Percentiles rank a stretch among this genome's conserved stretches.
Conservation (phyloP, 2,329 filamentous ascomycete genomes). For the Harringtonia aguacate region DNA sequence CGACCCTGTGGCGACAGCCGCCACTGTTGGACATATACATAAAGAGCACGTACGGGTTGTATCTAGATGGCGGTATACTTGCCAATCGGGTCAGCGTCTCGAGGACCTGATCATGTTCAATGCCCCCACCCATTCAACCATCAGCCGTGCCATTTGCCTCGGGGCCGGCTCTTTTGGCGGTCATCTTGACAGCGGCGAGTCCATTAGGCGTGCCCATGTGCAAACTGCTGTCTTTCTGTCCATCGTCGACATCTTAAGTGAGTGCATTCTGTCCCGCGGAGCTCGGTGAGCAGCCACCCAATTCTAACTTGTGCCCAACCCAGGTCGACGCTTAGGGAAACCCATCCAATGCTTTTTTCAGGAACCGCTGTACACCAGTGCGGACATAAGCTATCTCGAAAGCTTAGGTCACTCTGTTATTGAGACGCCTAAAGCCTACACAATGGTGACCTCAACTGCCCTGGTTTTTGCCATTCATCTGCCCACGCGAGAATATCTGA, state of each 20-base stretch:
- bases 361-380: constrained; percentile 39
- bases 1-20: neutral
- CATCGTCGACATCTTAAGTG: constrained; percentile 34
- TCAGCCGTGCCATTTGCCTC: constrained; percentile 38
- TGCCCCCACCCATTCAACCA: constrained; percentile 9
- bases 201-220: constrained; percentile 33
- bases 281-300: neutral
- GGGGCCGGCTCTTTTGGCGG: constrained; percentile 47
- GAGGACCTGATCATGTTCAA: constrained; percentile 20
- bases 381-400: constrained; percentile 40
- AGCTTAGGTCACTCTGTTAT: constrained; percentile 42
- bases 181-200: constrained; percentile 32
- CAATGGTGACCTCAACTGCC: constrained; percentile 32
- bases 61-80: constrained; percentile 13
- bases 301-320: neutral
- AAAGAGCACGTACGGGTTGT: constrained; percentile 14
- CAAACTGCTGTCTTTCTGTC: constrained; percentile 42
- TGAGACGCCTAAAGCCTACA: constrained; percentile 41
- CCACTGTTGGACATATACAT: constrained; percentile 9
- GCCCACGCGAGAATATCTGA: constrained; percentile 41
- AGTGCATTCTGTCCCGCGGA: constrained; percentile 3
- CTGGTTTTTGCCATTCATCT: constrained; percentile 55
- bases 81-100: constrained; percentile 21
- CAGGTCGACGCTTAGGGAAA: neutral
- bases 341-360: constrained; percentile 38